These are phyloP conservation scores for Viola pubescens DNA, from an alignment of 441 rosid species.

Conservation along the genomic window DNA sequence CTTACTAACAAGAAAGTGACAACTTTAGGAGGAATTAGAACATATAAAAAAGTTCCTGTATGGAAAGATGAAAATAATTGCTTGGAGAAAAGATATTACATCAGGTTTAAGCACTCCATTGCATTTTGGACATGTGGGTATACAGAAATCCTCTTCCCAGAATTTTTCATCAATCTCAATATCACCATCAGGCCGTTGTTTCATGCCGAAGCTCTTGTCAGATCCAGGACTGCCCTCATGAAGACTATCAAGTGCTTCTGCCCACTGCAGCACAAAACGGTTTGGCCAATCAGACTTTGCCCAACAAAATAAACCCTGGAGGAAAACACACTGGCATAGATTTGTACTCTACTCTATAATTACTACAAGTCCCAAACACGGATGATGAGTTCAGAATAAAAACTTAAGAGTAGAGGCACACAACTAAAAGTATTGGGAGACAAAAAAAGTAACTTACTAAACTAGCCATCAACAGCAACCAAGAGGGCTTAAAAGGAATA, in stretches of 20 bases:
- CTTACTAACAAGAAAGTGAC: too few species aligned
- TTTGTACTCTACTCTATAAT: too few species aligned
- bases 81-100: slow-evolving; percentile 29
- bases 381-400: too few species aligned
- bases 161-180: slow-evolving; percentile 91
- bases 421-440: too few species aligned
- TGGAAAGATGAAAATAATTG: background rate
- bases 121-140: slow-evolving; percentile 78
- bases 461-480: background rate
- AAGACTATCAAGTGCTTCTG: slow-evolving; percentile 77
- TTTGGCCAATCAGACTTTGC: slow-evolving; percentile 4
- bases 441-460: too few species aligned
- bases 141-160: slow-evolving; percentile 81
- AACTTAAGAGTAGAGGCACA: too few species aligned
- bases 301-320: background rate
- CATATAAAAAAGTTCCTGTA: too few species aligned
- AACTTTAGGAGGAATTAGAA: background rate
- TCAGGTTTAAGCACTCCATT: slow-evolving; percentile 81
- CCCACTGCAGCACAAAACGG: slow-evolving; percentile 54
- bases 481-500: background rate
- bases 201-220: slow-evolving; percentile 92
- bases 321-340: too few species aligned
- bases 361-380: too few species aligned
- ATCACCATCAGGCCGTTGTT: slow-evolving; percentile 94
- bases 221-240: slow-evolving; percentile 66